These are phyloP conservation scores for Tieghemiomyces parasiticus DNA, from an alignment of 192 early-diverging fungal genomes.

Conservation along the genomic window DNA sequence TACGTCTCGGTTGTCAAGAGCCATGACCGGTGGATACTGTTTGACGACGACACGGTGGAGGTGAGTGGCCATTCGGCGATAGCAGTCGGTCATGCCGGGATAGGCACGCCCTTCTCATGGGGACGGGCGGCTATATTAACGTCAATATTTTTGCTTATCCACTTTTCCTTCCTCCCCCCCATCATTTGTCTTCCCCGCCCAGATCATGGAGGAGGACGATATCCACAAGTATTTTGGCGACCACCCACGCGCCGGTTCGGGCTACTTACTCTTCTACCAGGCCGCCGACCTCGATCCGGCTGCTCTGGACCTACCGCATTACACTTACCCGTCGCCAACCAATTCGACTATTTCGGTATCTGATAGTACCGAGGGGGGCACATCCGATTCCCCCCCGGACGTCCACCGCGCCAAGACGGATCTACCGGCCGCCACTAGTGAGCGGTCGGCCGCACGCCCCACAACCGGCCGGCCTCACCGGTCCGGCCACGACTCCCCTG, in stretches of 20 bases:
- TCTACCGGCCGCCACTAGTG: not conserved
- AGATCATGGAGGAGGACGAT: constrained; percentile 59
- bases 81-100: no score
- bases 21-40: constrained; percentile 76
- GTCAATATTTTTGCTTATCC: no score
- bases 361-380: not conserved
- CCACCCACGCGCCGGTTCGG: constrained; percentile 51
- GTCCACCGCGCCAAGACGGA: not conserved
- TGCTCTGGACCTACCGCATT: constrained; percentile 2
- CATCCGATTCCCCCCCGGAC: not conserved
- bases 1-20: constrained; percentile 87
- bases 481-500: no score
- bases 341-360: not conserved
- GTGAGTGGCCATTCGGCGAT: no score
- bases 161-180: no score
- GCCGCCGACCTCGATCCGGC: constrained; percentile 14
- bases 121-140: no score
- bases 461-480: no score
- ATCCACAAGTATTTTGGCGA: constrained; percentile 74
- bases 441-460: no score
- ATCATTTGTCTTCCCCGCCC: no score
- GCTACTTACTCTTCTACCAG: constrained; percentile 73
- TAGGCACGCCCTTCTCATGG: no score
- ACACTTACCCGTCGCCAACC: not conserved
- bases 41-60: constrained; percentile 95